Evolutionary conservation across 495 filamentous ascomycete species (phyloP), one percentile per base, ranked within the genome.

Genomic region (Tricharina praecox): DNA sequence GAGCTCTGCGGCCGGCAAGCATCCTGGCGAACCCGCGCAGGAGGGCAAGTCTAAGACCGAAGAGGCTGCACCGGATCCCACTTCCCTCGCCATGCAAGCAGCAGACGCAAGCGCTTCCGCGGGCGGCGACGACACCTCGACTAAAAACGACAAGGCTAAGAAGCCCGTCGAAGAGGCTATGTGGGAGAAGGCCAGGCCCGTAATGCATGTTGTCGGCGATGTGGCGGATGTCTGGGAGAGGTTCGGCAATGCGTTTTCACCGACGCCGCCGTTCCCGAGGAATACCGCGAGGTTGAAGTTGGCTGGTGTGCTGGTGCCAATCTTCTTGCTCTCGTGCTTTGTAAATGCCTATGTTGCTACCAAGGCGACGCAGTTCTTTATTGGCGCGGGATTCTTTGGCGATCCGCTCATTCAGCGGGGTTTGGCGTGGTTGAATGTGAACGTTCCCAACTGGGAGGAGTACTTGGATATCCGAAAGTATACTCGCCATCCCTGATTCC

Each of bases 201-300:
- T 78, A 11, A 90, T 93, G 83, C 81, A 85, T 56, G 66, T 69
- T 1, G 55, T 93, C 23, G 75, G 77, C 13, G 81, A 83, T 54
- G 65, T 85, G 13, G 69, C 78, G 1, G 86, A 93, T 61, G 73
- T 69, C 0, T 94, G 81, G 72, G 86, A 93, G 58, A 66, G 79
- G 34, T 74, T 93, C 58, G 77, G 68, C 23, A 94, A 92, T 59
- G 79, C 82, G 1, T 64, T 93, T 1, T 80, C 78, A 9, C 82
- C 86, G 0, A 87, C 81, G 2, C 63, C 78, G 0, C 85, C 86
- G 0, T 94, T 92, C 55, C 76, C 78, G 1, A 62, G 68, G 2
- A 65, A 82, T 1, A 63, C 68, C 0, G 70, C 76, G 36, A 73
- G 79, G 3, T 53, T 87, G 0, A 72, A 74, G 8, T 59, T 94